These are phyloP conservation scores for Globisporangium uncinulatum DNA, from an alignment of 352 stramenopile species.

Conservation along the genomic window DNA sequence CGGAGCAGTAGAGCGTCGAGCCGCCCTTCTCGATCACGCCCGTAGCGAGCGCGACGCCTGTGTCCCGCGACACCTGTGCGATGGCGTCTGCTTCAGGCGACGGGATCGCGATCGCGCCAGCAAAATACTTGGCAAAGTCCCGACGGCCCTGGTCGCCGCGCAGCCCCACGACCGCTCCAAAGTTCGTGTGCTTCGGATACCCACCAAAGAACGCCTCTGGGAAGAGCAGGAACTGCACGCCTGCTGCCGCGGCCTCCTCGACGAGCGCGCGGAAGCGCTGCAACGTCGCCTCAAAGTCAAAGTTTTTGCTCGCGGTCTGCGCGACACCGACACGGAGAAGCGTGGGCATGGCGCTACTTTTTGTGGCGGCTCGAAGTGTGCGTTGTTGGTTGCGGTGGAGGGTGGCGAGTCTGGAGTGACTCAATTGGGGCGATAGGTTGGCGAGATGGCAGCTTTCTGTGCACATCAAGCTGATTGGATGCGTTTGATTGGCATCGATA, in stretches of 20 bases:
- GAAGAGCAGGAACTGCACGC: constrained; percentile 20
- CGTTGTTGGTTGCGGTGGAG: neutral
- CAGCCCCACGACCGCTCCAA: constrained; percentile 14
- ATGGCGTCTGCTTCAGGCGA: constrained; percentile 18
- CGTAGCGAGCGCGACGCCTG: constrained; percentile 8
- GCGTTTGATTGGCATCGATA: too few relatives aligned
- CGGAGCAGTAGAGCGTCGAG: constrained; percentile 19
- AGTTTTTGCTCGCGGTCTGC: constrained; percentile 18
- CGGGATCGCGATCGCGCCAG: constrained; percentile 15
- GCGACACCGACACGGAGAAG: constrained; percentile 16
- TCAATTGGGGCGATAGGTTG: too few relatives aligned
- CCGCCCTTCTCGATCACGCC: constrained; percentile 19
- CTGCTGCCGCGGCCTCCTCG: constrained; percentile 6
- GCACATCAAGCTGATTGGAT: neutral
- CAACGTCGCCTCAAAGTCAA: constrained; percentile 19
- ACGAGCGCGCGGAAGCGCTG: constrained; percentile 14
- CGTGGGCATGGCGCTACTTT: constrained; percentile 1
- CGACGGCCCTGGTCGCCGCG: constrained; percentile 14
- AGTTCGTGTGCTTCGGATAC: constrained; percentile 22
- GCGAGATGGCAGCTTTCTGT: neutral
- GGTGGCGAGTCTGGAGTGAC: neutral
- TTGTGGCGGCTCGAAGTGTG: neutral
- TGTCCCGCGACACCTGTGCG: constrained; percentile 10
- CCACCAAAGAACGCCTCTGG: constrained; percentile 23
- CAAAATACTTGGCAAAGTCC: constrained; percentile 18